phyloP scores from a whole-genome alignment of 2,329 filamentous ascomycete genomes.

The Penicillium italicum region DNA sequence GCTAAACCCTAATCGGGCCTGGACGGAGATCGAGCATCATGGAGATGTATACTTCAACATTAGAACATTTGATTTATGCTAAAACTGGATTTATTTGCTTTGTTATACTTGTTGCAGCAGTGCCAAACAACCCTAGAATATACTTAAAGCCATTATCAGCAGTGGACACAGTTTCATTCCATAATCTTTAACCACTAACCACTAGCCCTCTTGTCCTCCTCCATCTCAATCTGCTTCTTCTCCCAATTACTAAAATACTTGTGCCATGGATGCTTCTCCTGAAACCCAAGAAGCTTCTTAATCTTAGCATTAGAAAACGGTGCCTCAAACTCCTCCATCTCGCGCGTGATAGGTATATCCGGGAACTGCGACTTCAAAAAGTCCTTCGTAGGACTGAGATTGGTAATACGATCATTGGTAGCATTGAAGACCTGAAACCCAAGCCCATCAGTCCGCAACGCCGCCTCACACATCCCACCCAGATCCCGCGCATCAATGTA shows the following conservation, averaged over 20 bases:
- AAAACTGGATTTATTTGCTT: neutral
- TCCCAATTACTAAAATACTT: conserved; percentile 20
- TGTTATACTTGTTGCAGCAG: no score
- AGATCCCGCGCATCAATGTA: conserved; percentile 62
- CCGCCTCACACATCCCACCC: conserved; percentile 58
- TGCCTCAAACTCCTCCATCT: conserved; percentile 58
- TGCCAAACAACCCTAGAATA: neutral
- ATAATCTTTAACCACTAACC: neutral
- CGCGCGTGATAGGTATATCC: conserved; percentile 49
- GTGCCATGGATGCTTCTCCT: conserved; percentile 49
- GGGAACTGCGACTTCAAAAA: conserved; percentile 51
- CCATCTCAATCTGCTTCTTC: conserved; percentile 7
- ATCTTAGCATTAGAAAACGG: conserved; percentile 61
- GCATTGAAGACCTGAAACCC: conserved; percentile 63
- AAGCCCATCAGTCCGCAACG: conserved; percentile 50
- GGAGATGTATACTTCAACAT: neutral
- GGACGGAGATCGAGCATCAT: neutral
- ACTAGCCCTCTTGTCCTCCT: neutral
- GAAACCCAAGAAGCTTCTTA: conserved; percentile 55
- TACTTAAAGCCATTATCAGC: neutral
- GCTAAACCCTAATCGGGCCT: conserved; percentile 37
- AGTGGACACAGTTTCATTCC: neutral
- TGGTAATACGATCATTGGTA: conserved; percentile 59
- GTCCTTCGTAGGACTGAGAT: conserved; percentile 46
- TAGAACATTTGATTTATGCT: neutral